Evolutionary conservation across 768 basidiomycete species (phyloP).

Genomic region (Daedalea quercina): DNA sequence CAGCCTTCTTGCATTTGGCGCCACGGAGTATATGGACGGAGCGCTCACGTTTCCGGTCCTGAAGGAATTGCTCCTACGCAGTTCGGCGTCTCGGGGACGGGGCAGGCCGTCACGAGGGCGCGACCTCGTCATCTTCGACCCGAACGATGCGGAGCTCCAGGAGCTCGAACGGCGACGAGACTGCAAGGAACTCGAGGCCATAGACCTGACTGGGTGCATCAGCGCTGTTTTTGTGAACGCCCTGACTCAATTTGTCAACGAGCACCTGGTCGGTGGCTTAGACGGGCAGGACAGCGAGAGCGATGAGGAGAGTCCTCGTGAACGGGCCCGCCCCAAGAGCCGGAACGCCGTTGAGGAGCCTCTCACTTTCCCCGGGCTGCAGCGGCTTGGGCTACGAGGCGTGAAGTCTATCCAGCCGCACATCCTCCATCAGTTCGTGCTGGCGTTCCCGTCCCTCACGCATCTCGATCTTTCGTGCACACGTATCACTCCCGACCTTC

Average conservation of each 20-base stretch:
- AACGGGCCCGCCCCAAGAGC: constrained; percentile 26
- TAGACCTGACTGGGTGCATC: constrained; percentile 94
- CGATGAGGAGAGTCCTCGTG: constrained; percentile 27
- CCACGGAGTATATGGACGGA: constrained; percentile 98
- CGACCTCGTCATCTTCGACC: constrained; percentile 36
- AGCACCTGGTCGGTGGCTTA: constrained; percentile 43
- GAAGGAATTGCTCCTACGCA: constrained; percentile 86
- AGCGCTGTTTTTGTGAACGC: constrained; percentile 85
- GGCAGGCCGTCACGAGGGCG: constrained; percentile 67
- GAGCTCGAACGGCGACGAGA: constrained; percentile 69
- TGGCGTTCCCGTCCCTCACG: constrained; percentile 80
- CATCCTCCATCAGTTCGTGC: constrained; percentile 64
- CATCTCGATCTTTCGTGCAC: constrained; percentile 91
- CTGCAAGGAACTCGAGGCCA: constrained; percentile 75
- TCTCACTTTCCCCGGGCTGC: constrained; percentile 59
- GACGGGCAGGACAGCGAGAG: constrained; percentile 39
- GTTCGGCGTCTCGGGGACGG: constrained; percentile 60
- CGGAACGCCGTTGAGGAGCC: constrained; percentile 38
- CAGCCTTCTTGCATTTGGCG: constrained; percentile 82
- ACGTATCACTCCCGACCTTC: constrained; percentile 70
- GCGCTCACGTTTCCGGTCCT: constrained; percentile 81
- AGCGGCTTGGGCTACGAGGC: constrained; percentile 75
- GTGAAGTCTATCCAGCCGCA: constrained; percentile 70
- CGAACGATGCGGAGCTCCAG: constrained; percentile 63
- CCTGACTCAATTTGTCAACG: constrained; percentile 74